Base-by-base conservation (phyloP, 1,284 basidiomycete genomes). In the Dichomitus squalens region DNA sequence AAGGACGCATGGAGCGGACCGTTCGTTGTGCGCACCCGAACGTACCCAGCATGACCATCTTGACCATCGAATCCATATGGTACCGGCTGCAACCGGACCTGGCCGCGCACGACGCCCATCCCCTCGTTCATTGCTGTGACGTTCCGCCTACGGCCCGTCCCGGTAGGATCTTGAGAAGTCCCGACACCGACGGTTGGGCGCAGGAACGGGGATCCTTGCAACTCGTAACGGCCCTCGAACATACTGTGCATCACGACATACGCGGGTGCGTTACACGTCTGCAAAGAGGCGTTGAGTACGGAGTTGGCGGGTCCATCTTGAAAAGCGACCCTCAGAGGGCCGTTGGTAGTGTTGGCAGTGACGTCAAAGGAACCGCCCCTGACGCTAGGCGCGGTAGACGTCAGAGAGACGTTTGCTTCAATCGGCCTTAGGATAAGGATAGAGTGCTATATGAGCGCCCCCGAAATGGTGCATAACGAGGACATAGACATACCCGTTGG, bases 141-240 rank as follows among this genome's bases (percentile, higher is more conserved):
- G 49, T 41, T 11, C 47, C 47, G 46, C 35, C 33, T 18, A 3
- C 38, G 21, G 25, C 25, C 23, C 43, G 34, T 11, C 21, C 40
- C 36, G 49, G 25, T 44, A 9, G 41, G 41, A 25, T 44, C 41
- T n/a, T 27, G 25, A 6, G 29, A n/a, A 12, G 44, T 27, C 29
- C 27, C 5, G 44, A 31, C 29, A n/a, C 29, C 14, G 29, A 47
- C 31, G 18, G 44, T 31, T 43, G 21, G 51, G 31, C 18, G 40
- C 38, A 68, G 35, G 21, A 69, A 50, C 4, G 68, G 63, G 12
- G 58, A 56, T 31, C 73, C 71, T 39, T 63, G 43, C 50, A 75
- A 61, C 16, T 61, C 61, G 64, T 79, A 80, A 1, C 53, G 57
- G 7, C 79, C 82, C 57, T 84, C 76, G 57, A 73, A 81, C 1